These are phyloP conservation scores for Phaffia australis DNA, from an alignment of 768 basidiomycete species.

Conservation along the genomic window DNA sequence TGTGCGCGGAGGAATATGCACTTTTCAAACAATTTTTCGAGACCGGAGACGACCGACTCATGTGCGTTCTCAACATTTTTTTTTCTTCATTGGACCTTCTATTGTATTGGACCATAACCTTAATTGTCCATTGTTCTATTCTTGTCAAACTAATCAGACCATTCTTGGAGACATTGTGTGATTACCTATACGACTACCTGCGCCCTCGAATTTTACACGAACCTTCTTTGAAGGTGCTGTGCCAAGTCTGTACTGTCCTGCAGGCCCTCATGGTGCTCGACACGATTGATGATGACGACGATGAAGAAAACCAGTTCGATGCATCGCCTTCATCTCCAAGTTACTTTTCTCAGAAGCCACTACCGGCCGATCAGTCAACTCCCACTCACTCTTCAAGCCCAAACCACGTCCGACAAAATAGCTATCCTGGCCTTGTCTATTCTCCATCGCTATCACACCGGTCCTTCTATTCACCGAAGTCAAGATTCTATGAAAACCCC, in stretches of 20 bases:
- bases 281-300: slow-evolving; percentile 35
- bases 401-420: background rate
- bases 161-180: slow-evolving; percentile 83
- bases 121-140: background rate
- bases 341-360: background rate
- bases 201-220: slow-evolving; percentile 93
- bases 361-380: background rate
- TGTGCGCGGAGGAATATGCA: slow-evolving; percentile 80
- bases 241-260: slow-evolving; percentile 90
- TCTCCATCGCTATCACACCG: background rate
- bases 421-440: background rate
- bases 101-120: background rate
- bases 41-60: slow-evolving; percentile 64
- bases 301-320: slow-evolving; percentile 36
- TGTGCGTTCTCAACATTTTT: slow-evolving; percentile 44
- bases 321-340: slow-evolving; percentile 1
- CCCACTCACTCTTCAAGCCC: slow-evolving; percentile 4
- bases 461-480: too few species aligned
- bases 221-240: slow-evolving; percentile 70
- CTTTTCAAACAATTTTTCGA: slow-evolving; percentile 77
- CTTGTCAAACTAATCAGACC: slow-evolving; percentile 43
- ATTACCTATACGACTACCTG: slow-evolving; percentile 88
- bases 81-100: background rate
- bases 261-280: slow-evolving; percentile 94
- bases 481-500: too few species aligned